Evolutionary conservation across 176 grass and related monocot genomes (phyloP).

Genomic region (Avena sativa): DNA sequence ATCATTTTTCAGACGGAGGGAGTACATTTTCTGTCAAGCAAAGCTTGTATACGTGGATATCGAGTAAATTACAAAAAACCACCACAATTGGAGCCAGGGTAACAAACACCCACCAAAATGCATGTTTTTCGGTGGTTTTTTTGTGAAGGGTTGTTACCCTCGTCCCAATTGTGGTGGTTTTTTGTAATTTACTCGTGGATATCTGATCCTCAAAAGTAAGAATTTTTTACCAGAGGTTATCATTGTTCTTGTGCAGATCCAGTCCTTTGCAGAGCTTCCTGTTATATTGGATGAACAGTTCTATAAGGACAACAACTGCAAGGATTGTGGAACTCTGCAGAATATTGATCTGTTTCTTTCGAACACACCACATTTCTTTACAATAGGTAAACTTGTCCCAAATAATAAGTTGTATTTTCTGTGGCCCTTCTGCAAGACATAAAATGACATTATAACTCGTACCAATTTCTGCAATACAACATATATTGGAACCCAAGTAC

Average conservation of each 20-base stretch:
- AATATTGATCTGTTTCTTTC: not conserved
- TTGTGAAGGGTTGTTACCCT: too few relatives aligned
- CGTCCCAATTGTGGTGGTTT: too few relatives aligned
- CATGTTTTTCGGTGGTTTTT: too few relatives aligned
- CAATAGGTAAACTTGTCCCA: conserved; percentile 20
- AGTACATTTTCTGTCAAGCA: not conserved
- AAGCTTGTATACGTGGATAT: not conserved
- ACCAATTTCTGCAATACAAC: not conserved
- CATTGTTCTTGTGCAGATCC: not conserved
- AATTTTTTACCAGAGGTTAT: too few relatives aligned
- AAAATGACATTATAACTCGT: not conserved
- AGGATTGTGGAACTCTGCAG: not conserved
- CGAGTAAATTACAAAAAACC: too few relatives aligned
- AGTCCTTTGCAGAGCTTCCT: conserved; percentile 9
- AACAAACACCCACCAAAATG: too few relatives aligned
- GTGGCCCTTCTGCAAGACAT: not conserved
- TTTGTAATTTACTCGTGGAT: not conserved
- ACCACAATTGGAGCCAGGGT: too few relatives aligned
- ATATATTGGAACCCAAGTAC: not conserved
- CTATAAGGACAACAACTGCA: not conserved
- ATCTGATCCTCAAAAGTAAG: not conserved
- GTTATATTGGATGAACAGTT: not conserved
- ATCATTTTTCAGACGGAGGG: too few relatives aligned
- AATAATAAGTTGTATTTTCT: not conserved
- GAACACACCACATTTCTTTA: not conserved